Percentiles rank a stretch among this genome's conserved stretches.
Conservation (phyloP, 805 yeast species). For the Candida khao-thaluensis region DNA sequence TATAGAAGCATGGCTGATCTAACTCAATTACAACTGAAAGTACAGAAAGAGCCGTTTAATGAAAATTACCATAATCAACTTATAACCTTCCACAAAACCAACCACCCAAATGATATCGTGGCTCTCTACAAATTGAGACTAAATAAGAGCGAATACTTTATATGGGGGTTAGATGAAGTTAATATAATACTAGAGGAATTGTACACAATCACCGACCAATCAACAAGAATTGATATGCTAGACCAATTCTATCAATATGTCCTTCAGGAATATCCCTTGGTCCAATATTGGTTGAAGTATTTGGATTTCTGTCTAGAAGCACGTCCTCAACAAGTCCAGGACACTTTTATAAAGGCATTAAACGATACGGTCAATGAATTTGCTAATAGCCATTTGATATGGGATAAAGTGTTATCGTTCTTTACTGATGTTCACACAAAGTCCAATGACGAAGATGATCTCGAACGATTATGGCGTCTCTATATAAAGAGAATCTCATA, state of each 20-base stretch:
- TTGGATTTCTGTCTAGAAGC: conserved; percentile 14
- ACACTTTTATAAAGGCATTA: conserved; percentile 21
- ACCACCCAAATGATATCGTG: conserved; percentile 2
- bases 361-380: conserved; percentile 26
- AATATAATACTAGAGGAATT: conserved; percentile 22
- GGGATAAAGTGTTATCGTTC: conserved; percentile 12
- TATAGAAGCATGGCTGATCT: no score
- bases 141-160: conserved; percentile 11
- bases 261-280: conserved; percentile 22
- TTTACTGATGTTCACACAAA: conserved; percentile 9
- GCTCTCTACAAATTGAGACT: conserved; percentile 6
- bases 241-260: conserved; percentile 18
- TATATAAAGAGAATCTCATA: conserved; percentile 31
- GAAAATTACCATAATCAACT: conserved; percentile 18
- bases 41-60: conserved; percentile 16
- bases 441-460: conserved; percentile 12
- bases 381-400: conserved; percentile 10
- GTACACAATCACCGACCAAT: conserved; percentile 12
- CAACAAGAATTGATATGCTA: conserved; percentile 6
- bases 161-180: conserved; percentile 13
- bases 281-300: conserved; percentile 21
- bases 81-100: conserved; percentile 14
- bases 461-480: conserved; percentile 20
- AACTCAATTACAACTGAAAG: conserved; percentile 12
- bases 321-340: conserved; percentile 10